These are phyloP conservation scores for Xerocomellus intermedius DNA, from an alignment of 768 basidiomycete genomes.

Conservation along the genomic window DNA sequence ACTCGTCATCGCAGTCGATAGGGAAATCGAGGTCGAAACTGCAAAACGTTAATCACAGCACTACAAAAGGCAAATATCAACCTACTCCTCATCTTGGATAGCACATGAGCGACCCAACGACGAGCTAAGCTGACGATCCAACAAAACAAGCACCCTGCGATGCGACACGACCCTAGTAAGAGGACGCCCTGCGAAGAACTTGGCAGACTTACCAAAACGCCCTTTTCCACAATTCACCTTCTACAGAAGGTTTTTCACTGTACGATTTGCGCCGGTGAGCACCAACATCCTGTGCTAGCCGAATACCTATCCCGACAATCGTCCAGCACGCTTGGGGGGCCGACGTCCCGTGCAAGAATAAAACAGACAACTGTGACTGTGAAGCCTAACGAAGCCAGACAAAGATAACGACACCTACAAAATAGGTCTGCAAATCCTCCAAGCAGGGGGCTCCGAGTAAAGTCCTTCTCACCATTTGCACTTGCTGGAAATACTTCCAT, in stretches of 20 bases:
- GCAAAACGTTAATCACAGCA: not conserved
- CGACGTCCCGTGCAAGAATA: conserved; percentile 55
- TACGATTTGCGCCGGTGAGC: conserved; percentile 45
- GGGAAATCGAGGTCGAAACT: conserved; percentile 65
- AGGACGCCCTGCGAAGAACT: not conserved
- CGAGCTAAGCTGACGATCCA: conserved; percentile 37
- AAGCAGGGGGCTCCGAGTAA: conserved; percentile 57
- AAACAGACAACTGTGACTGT: conserved; percentile 44
- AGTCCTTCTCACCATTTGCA: conserved; percentile 58
- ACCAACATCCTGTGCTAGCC: conserved; percentile 59
- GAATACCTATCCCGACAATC: conserved; percentile 57
- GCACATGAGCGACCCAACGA: conserved; percentile 65
- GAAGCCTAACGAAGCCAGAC: conserved; percentile 9
- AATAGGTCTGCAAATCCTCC: conserved; percentile 70
- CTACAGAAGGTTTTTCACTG: conserved; percentile 34
- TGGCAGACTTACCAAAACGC: conserved; percentile 41
- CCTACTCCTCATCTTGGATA: conserved; percentile 71
- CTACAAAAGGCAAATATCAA: not conserved
- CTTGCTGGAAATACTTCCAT: conserved; percentile 48
- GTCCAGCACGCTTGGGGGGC: conserved; percentile 69
- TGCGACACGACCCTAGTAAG: not conserved
- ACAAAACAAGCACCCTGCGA: conserved; percentile 29
- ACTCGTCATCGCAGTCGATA: conserved; percentile 68
- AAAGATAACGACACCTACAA: conserved; percentile 38
- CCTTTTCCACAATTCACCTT: conserved; percentile 62